A percentile compares a stretch with the other conserved stretches of the same genome.
phyloP scores from a whole-genome alignment of 768 basidiomycete species.

The Lactifluus subvellereus region DNA sequence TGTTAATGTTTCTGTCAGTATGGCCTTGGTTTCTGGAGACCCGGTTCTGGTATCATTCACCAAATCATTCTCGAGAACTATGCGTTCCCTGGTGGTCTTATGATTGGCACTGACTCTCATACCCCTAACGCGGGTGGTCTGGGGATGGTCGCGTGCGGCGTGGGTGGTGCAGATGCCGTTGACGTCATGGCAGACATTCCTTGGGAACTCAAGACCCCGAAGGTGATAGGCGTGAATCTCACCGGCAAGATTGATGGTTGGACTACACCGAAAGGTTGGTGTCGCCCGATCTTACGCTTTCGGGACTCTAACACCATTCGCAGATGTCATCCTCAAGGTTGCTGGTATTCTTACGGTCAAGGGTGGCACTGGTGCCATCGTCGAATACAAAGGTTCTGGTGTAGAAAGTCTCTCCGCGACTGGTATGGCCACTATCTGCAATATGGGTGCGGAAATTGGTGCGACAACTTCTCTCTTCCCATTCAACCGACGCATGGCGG shows the following conservation, averaged over 20 bases:
- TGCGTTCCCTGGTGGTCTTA: conserved; percentile 97
- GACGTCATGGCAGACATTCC: conserved; percentile 98
- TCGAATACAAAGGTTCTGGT: conserved; percentile 94
- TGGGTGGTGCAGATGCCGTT: conserved; percentile 98
- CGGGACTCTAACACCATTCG: conserved; percentile 15
- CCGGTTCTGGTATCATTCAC: conserved; percentile 98
- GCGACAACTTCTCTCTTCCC: conserved; percentile 99
- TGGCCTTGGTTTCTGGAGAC: conserved; percentile 99
- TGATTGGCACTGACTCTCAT: conserved; percentile 99
- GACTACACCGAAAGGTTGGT: conserved; percentile 92
- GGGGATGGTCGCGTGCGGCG: conserved; percentile 99
- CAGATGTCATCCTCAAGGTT: conserved; percentile 98
- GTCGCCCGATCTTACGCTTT: neutral
- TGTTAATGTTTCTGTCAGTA: conserved; percentile 45
- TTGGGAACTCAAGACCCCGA: conserved; percentile 99
- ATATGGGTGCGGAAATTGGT: conserved; percentile 99
- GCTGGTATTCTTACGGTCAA: conserved; percentile 99
- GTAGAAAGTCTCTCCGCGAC: conserved; percentile 96
- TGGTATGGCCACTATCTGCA: conserved; percentile 99
- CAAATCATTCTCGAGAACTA: conserved; percentile 99
- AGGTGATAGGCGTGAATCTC: conserved; percentile 96
- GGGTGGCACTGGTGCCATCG: conserved; percentile 98
- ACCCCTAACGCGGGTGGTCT: conserved; percentile 99
- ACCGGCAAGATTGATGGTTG: conserved; percentile 94
- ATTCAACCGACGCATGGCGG: conserved; percentile 91